These are phyloP conservation scores for Colletotrichum brevisporum DNA, from an alignment of 2,329 filamentous ascomycete genomes.

Conservation along the genomic window DNA sequence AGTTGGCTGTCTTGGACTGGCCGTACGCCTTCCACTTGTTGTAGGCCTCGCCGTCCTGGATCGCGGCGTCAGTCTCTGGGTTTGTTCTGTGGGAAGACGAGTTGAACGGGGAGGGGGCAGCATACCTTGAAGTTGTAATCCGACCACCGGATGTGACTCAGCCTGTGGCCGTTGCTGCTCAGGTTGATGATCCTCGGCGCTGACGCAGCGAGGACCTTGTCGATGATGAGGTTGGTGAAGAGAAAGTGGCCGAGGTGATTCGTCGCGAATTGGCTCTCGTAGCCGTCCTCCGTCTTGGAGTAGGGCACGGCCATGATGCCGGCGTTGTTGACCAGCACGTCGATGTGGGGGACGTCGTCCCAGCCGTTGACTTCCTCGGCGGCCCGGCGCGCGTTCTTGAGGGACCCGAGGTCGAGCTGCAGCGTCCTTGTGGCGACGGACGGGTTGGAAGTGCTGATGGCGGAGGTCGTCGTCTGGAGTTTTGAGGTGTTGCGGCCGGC, in stretches of 20 bases:
- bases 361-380: slow-evolving; percentile 53
- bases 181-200: slow-evolving; percentile 58
- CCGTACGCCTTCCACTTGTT: slow-evolving; percentile 47
- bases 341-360: slow-evolving; percentile 51
- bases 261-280: slow-evolving; percentile 55
- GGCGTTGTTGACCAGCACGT: slow-evolving; percentile 60
- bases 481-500: slow-evolving; percentile 60
- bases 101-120: background rate
- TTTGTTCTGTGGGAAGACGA: too few species aligned
- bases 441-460: slow-evolving; percentile 50
- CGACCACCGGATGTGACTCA: slow-evolving; percentile 57
- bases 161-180: slow-evolving; percentile 58
- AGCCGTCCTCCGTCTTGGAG: slow-evolving; percentile 52
- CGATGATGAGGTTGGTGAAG: slow-evolving; percentile 55
- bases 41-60: slow-evolving; percentile 42
- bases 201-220: slow-evolving; percentile 46
- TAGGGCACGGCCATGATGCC: slow-evolving; percentile 56
- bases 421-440: slow-evolving; percentile 51
- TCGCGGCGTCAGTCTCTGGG: background rate
- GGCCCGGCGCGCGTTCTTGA: slow-evolving; percentile 55
- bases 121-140: slow-evolving; percentile 60
- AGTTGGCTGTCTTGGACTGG: slow-evolving; percentile 48
- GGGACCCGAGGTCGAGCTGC: slow-evolving; percentile 56
- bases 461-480: slow-evolving; percentile 53
- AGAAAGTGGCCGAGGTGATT: slow-evolving; percentile 58